These are phyloP conservation scores for Metschnikowia bowlesiae DNA, from an alignment of 805 yeast genomes.

Conservation along the genomic window DNA sequence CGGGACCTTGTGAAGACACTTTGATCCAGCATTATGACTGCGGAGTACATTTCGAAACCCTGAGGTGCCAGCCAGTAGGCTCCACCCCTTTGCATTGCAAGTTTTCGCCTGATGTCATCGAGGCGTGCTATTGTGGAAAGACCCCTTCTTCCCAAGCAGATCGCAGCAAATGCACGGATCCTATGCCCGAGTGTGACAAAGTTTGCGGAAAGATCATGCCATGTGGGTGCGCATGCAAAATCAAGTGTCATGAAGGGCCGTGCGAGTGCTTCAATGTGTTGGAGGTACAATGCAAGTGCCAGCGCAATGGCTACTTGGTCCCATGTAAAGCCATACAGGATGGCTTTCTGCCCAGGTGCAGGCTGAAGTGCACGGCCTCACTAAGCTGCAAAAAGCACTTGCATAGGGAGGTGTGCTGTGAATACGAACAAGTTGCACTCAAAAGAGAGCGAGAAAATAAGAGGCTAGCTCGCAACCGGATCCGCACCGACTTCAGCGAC, in stretches of 20 bases:
- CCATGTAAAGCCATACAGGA: constrained; percentile 57
- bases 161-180: constrained; percentile 66
- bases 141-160: constrained; percentile 39
- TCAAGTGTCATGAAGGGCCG: constrained; percentile 71
- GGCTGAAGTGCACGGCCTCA: constrained; percentile 65
- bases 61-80: constrained; percentile 50
- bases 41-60: constrained; percentile 50
- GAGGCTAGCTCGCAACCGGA: constrained; percentile 46
- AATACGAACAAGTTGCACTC: constrained; percentile 57
- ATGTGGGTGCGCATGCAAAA: constrained; percentile 72
- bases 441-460: constrained; percentile 50
- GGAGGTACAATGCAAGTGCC: constrained; percentile 60
- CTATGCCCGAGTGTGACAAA: constrained; percentile 69
- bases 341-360: constrained; percentile 58
- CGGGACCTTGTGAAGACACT: constrained; percentile 26
- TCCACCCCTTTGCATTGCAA: constrained; percentile 44
- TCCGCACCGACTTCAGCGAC: constrained; percentile 37
- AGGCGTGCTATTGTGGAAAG: constrained; percentile 79
- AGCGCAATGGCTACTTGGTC: constrained; percentile 49
- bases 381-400: constrained; percentile 79
- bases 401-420: constrained; percentile 68
- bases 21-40: constrained; percentile 60
- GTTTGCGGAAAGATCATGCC: constrained; percentile 57
- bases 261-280: constrained; percentile 61
- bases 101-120: constrained; percentile 53